A percentile compares a stretch with the other conserved stretches of the same genome.
These are phyloP conservation scores for Tuber microsphaerosporum DNA, from an alignment of 495 filamentous ascomycete genomes.

Conservation along the genomic window DNA sequence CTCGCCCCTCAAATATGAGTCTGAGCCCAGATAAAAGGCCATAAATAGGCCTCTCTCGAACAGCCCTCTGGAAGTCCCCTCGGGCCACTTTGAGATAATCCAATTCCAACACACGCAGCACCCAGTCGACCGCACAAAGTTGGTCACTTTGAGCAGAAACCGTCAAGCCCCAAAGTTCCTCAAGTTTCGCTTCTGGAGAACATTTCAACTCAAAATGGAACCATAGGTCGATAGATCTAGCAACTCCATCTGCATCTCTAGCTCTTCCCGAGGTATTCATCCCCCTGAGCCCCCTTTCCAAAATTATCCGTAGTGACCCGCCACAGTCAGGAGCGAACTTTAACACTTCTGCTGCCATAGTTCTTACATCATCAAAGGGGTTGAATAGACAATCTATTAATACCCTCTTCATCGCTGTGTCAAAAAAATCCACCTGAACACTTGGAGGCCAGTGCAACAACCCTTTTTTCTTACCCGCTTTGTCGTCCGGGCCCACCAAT, in stretches of 20 bases:
- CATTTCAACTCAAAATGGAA: neutral
- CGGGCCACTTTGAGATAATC: conserved; percentile 21
- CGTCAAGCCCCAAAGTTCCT: conserved; percentile 16
- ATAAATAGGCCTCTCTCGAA: conserved; percentile 34
- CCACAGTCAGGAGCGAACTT: conserved; percentile 37
- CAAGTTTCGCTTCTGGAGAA: neutral
- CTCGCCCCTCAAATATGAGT: conserved; percentile 41
- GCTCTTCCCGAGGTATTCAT: conserved; percentile 42
- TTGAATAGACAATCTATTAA: conserved; percentile 74
- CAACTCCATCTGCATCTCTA: conserved; percentile 16
- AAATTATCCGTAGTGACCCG: conserved; percentile 19
- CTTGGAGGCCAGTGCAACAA: conserved; percentile 12
- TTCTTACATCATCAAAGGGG: conserved; percentile 87
- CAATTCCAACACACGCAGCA: conserved; percentile 27
- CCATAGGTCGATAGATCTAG: conserved; percentile 14
- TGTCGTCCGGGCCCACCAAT: neutral
- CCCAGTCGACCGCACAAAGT: conserved; percentile 16
- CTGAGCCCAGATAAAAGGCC: conserved; percentile 30
- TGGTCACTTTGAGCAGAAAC: neutral
- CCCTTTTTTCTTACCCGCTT: conserved; percentile 20
- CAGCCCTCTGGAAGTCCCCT: conserved; percentile 28
- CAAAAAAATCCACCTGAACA: conserved; percentile 49
- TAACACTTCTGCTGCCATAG: conserved; percentile 55
- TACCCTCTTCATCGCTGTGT: conserved; percentile 46
- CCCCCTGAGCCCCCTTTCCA: conserved; percentile 19